These are phyloP conservation scores for Zymoseptoria pseudotritici DNA, from an alignment of 2,329 filamentous ascomycete species.

Conservation along the genomic window DNA sequence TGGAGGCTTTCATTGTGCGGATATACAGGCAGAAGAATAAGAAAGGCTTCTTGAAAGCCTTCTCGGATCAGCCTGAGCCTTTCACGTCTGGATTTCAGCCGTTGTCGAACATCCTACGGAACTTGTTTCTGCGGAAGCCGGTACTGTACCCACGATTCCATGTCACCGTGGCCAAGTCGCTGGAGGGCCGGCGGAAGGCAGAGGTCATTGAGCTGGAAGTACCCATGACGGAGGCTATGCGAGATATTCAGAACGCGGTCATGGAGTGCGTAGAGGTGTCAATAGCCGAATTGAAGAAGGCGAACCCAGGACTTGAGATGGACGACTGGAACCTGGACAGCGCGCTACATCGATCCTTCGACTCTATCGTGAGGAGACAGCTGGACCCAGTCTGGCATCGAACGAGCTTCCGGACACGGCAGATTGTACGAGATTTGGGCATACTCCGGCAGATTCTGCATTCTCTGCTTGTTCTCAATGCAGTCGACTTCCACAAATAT, in stretches of 20 bases:
- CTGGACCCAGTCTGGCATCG: slow-evolving; percentile 96
- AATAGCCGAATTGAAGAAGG: slow-evolving; percentile 87
- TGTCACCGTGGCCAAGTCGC: slow-evolving; percentile 74
- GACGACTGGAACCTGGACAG: slow-evolving; percentile 96
- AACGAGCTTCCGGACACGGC: slow-evolving; percentile 87
- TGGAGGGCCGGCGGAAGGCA: slow-evolving; percentile 86
- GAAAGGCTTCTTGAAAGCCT: slow-evolving; percentile 86
- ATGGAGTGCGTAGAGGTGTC: slow-evolving; percentile 94
- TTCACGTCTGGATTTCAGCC: slow-evolving; percentile 85
- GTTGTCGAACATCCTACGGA: slow-evolving; percentile 82
- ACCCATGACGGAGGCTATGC: slow-evolving; percentile 91
- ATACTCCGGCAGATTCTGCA: slow-evolving; percentile 78
- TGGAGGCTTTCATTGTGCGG: slow-evolving; percentile 90
- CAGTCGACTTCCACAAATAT: slow-evolving; percentile 85
- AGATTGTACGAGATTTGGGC: slow-evolving; percentile 84
- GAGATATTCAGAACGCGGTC: slow-evolving; percentile 84
- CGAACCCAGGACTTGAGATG: slow-evolving; percentile 87
- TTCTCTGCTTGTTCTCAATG: slow-evolving; percentile 73
- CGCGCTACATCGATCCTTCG: slow-evolving; percentile 86
- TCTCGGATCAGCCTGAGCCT: slow-evolving; percentile 86
- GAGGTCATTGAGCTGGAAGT: slow-evolving; percentile 97
- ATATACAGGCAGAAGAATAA: slow-evolving; percentile 95
- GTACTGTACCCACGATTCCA: slow-evolving; percentile 93
- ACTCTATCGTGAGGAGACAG: slow-evolving; percentile 78
- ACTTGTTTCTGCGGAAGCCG: slow-evolving; percentile 79